Base-by-base conservation (phyloP, 1,284 basidiomycete genomes). In the Jaminaea rosea region DNA sequence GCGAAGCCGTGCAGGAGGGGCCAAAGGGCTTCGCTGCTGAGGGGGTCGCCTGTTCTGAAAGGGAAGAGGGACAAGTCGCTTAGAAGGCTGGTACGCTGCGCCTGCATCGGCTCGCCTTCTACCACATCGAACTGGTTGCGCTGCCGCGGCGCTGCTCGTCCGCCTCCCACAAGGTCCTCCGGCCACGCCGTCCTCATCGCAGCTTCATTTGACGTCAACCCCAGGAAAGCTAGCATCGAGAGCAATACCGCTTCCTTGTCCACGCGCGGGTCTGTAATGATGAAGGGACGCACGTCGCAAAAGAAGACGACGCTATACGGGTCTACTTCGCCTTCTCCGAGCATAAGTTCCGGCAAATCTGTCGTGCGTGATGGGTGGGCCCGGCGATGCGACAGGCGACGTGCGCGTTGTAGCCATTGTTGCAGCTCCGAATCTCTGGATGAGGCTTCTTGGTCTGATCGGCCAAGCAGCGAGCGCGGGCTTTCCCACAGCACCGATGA, bases 261-360 rank as follows among this genome's bases (percentile, higher is more conserved):
- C 11, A n/a, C 23, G 13, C 24, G 44, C 27, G 23, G 13, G 3
- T n/a, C 26, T 5, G 26, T 27, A 17, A 26, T 26, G 15, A 46
- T 11, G 13, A 46, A 31, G 17, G 17, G n/a, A n/a, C 26, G 26
- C 37, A 47, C 15, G 26, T 47, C 46, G 9, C 15, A 32, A 24
- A 36, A 47, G 29, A 47, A 26, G 46, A 47, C 17, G 46, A 47
- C 19, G 7, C 26, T 29, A 21, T 21, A 47, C 6, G 46, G 46
- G 17, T 47, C 46, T 3, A 47, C 46, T 29, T 47, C 46, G 7
- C 27, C 46, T 31, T 47, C 46, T n/a, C 46, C 46, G 17, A 19
- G 17, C 4, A 13, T 15, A 19, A 13, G 15, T 9, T 32, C n/a
- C 21, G 46, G 27, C 19, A 23, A 10, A 19, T 31, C 46, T 9